Conservation (phyloP, 176 grass and related monocot species). For the Chrysopogon serrulatus region DNA sequence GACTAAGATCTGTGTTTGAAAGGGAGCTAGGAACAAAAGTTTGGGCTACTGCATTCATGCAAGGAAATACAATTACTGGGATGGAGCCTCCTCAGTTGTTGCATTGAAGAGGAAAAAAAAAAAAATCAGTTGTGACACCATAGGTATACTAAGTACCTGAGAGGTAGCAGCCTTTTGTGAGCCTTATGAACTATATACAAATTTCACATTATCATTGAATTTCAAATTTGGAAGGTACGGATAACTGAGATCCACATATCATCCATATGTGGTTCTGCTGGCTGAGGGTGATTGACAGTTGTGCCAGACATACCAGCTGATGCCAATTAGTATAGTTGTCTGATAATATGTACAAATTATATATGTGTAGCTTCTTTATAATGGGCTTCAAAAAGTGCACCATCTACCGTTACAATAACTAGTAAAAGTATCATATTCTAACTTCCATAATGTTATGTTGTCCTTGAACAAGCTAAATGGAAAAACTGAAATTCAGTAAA, state of each 20-base stretch:
- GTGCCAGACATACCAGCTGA: neutral
- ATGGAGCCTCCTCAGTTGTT: neutral
- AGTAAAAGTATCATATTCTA: neutral
- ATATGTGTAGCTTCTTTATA: neutral
- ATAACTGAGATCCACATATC: neutral
- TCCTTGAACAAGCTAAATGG: neutral
- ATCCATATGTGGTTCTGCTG: neutral
- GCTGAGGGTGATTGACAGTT: neutral
- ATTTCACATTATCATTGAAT: neutral
- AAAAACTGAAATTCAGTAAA: neutral
- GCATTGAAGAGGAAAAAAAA: neutral
- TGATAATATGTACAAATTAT: neutral
- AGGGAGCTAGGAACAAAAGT: neutral
- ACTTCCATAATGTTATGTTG: neutral
- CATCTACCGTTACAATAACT: neutral
- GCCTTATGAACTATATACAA: neutral
- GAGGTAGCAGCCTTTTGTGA: neutral
- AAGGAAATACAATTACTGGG: neutral
- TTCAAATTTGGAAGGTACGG: neutral
- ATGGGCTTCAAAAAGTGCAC: neutral
- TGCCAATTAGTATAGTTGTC: neutral
- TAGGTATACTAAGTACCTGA: neutral
- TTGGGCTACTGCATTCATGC: neutral
- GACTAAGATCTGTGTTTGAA: neutral
- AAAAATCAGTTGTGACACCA: neutral